phyloP scores from a whole-genome alignment of 1,284 basidiomycete genomes.

The Ustilago hordei region DNA sequence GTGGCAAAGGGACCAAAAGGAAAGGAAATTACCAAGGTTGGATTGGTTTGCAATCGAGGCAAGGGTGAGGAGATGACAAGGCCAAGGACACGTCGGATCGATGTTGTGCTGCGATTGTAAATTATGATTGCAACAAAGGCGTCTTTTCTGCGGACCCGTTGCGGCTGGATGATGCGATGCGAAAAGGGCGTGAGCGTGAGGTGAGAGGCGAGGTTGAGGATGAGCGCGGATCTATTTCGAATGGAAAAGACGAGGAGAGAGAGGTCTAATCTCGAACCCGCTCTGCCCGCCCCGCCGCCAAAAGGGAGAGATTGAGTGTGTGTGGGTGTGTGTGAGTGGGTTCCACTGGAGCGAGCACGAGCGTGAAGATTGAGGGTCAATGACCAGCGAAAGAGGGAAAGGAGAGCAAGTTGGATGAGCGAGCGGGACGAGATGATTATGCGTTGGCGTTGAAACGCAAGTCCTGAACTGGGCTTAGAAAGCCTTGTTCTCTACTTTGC shows the following conservation, averaged over 20 bases:
- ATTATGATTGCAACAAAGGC: constrained; percentile 1
- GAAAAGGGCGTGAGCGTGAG: too few relatives aligned
- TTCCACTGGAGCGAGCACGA: constrained; percentile 7
- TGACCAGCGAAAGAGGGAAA: neutral
- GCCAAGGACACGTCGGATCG: constrained; percentile 32
- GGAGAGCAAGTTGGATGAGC: neutral
- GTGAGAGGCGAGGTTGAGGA: neutral
- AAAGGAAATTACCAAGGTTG: constrained; percentile 17
- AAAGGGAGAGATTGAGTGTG: too few relatives aligned
- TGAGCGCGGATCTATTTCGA: constrained; percentile 27
- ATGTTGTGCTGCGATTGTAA: constrained; percentile 35
- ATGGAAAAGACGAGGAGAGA: constrained; percentile 12
- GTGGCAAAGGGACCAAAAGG: constrained; percentile 14
- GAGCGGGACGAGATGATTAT: constrained; percentile 14
- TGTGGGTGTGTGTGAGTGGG: neutral
- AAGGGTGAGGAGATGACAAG: constrained; percentile 2
- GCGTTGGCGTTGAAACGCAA: constrained; percentile 18
- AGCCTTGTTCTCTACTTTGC: neutral
- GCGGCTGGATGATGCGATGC: constrained; percentile 7
- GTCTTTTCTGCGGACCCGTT: neutral
- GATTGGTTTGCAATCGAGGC: neutral
- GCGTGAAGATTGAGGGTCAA: constrained; percentile 5
- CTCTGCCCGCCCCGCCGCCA: too few relatives aligned
- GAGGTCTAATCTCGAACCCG: constrained; percentile 17
- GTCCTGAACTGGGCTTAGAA: neutral